phyloP scores from a whole-genome alignment of 1,284 basidiomycete genomes.

The Leccinum colubrinum region DNA sequence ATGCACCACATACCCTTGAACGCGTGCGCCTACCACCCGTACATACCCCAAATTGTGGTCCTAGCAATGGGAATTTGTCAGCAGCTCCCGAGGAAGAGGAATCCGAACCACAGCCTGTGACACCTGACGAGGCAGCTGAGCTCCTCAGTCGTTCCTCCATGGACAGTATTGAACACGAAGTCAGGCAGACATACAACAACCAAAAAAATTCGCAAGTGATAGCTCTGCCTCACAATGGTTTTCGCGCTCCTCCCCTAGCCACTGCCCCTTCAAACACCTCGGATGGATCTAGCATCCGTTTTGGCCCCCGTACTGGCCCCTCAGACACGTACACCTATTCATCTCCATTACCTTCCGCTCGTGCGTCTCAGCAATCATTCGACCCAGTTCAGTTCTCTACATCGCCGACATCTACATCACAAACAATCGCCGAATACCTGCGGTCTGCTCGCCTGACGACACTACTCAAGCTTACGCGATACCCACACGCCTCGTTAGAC shows the following conservation, averaged over 20 bases:
- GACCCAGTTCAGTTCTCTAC: conserved; percentile 42
- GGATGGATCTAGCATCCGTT: conserved; percentile 26
- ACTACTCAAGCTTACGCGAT: conserved; percentile 72
- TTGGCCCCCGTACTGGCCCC: conserved; percentile 15
- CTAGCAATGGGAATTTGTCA: conserved; percentile 44
- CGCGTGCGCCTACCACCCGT: conserved; percentile 41
- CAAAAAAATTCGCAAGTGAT: conserved; percentile 48
- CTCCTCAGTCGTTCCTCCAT: conserved; percentile 73
- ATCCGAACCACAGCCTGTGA: conserved; percentile 45
- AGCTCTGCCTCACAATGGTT: conserved; percentile 28
- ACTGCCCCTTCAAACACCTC: conserved; percentile 28
- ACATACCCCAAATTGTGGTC: conserved; percentile 47
- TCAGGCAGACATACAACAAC: conserved; percentile 61
- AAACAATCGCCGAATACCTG: conserved; percentile 80
- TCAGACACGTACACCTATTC: conserved; percentile 22
- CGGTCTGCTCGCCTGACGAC: conserved; percentile 84
- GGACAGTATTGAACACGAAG: conserved; percentile 81
- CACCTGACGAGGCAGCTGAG: conserved; percentile 57
- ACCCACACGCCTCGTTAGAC: conserved; percentile 73
- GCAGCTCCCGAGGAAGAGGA: conserved; percentile 46
- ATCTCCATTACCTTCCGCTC: conserved; percentile 46
- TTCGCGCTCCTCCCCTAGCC: conserved; percentile 24
- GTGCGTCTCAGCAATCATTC: conserved; percentile 44
- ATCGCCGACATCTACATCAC: conserved; percentile 51
- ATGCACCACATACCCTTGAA: conserved; percentile 58